Evolutionary conservation across 2,329 filamentous ascomycete species (phyloP).

Genomic region (Neopestalotiopsis sp.): DNA sequence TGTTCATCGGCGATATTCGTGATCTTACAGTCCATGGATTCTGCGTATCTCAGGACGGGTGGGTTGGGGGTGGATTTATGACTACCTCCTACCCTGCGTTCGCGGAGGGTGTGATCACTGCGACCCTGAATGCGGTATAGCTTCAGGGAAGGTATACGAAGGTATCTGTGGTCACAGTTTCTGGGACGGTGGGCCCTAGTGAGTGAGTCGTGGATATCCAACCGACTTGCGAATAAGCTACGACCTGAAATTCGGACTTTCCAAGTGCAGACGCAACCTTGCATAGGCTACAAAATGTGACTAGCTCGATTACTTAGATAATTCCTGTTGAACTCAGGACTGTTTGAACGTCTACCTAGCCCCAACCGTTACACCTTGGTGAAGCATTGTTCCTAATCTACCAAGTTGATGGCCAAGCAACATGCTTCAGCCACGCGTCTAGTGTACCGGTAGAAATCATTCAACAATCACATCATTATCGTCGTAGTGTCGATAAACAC

Average conservation of each 20-base stretch:
- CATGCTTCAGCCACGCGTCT: no score
- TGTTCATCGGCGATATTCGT: constrained; percentile 1
- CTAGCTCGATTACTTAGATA: no score
- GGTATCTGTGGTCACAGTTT: not conserved
- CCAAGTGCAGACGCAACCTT: no score
- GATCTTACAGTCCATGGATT: constrained; percentile 1
- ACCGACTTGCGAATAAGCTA: no score
- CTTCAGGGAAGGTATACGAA: not conserved
- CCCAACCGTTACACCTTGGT: no score
- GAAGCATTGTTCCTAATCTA: no score
- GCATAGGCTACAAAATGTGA: no score
- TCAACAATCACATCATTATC: constrained; percentile 62
- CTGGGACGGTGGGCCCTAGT: not conserved
- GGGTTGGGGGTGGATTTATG: not conserved
- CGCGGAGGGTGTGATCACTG: not conserved
- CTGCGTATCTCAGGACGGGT: not conserved
- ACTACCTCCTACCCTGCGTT: not conserved
- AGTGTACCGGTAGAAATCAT: not conserved
- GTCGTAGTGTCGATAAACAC: constrained; percentile 73
- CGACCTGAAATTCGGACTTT: no score
- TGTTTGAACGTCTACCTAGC: no score
- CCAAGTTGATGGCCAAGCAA: no score
- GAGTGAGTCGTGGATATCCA: no score
- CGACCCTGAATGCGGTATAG: not conserved
- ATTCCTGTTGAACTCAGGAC: no score